Percentiles rank a stretch among this genome's conserved stretches.
These are phyloP conservation scores for Aspergillus clavatus DNA, from an alignment of 2,329 filamentous ascomycete genomes.

Conservation along the genomic window DNA sequence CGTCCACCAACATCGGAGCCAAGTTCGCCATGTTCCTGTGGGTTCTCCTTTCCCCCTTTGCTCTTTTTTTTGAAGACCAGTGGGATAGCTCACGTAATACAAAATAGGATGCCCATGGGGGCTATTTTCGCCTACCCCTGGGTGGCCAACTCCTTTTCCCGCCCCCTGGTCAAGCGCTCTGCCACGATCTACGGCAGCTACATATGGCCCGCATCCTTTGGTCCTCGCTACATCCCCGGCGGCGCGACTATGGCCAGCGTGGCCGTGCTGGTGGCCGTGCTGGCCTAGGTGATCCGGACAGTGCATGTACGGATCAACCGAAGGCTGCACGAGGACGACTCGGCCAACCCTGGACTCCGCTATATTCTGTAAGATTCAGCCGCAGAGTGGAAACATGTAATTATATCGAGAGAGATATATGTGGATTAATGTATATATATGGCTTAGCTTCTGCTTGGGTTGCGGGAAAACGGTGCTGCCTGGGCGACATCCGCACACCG, in stretches of 20 bases:
- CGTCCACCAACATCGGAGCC: conserved; percentile 46
- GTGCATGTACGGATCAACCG: conserved; percentile 34
- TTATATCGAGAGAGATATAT: too few relatives aligned
- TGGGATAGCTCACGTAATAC: not conserved
- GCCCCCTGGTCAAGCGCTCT: conserved; percentile 44
- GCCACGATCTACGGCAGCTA: conserved; percentile 41
- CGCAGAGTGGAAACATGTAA: too few relatives aligned
- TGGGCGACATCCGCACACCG: not conserved
- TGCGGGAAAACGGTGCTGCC: not conserved
- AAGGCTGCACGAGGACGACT: conserved; percentile 23
- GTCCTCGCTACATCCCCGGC: conserved; percentile 37
- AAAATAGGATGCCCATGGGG: conserved; percentile 48
- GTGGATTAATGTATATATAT: too few relatives aligned
- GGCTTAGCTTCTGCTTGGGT: too few relatives aligned
- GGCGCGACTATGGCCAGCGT: too few relatives aligned
- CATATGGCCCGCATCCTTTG: conserved; percentile 32
- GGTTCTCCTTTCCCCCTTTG: too few relatives aligned
- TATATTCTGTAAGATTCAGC: conserved; percentile 19
- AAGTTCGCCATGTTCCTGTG: conserved; percentile 58
- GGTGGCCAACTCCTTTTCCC: conserved; percentile 40
- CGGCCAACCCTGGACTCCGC: conserved; percentile 15
- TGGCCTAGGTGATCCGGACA: conserved; percentile 32
- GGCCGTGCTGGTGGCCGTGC: conserved; percentile 29
- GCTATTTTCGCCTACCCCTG: conserved; percentile 44
- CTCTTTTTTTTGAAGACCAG: too few relatives aligned